Percentiles rank a stretch among this genome's conserved stretches.
phyloP scores from a whole-genome alignment of 2,329 filamentous ascomycete species.

The Cryphonectria japonica region DNA sequence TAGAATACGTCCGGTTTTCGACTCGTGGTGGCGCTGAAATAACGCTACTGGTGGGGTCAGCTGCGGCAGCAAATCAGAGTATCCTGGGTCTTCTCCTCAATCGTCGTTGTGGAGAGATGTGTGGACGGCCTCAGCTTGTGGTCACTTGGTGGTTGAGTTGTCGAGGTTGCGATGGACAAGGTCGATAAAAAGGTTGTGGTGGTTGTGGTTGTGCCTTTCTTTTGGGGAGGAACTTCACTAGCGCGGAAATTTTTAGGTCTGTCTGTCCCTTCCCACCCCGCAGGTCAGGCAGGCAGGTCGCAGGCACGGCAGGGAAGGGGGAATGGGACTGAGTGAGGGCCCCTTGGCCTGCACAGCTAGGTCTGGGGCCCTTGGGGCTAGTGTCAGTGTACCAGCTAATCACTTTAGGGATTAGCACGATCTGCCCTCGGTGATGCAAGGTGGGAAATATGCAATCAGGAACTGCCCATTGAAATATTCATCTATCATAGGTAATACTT shows the following conservation, averaged over 20 bases:
- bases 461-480: slow-evolving; percentile 1
- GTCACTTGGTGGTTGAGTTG: neutral
- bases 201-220: slow-evolving; percentile 14
- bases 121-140: neutral
- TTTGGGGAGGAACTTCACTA: slow-evolving; percentile 11
- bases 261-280: slow-evolving; percentile 10
- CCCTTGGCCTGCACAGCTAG: slow-evolving; percentile 2
- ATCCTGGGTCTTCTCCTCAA: neutral
- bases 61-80: neutral
- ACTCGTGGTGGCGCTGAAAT: slow-evolving; percentile 6
- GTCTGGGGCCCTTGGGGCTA: neutral
- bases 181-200: slow-evolving; percentile 6
- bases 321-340: slow-evolving; percentile 5
- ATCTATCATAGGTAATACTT: neutral
- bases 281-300: neutral
- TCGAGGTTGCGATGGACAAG: neutral
- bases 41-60: slow-evolving; percentile 15
- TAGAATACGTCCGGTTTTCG: slow-evolving; percentile 5
- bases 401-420: neutral
- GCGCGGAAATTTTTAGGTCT: slow-evolving; percentile 16
- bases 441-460: neutral
- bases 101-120: neutral
- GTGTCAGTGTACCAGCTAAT: neutral
- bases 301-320: neutral
- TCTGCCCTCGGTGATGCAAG: neutral